Evolutionary conservation across 441 rosid genomes (phyloP), one percentile per base, ranked within the genome.

Genomic region (Erodium chrysanthum): DNA sequence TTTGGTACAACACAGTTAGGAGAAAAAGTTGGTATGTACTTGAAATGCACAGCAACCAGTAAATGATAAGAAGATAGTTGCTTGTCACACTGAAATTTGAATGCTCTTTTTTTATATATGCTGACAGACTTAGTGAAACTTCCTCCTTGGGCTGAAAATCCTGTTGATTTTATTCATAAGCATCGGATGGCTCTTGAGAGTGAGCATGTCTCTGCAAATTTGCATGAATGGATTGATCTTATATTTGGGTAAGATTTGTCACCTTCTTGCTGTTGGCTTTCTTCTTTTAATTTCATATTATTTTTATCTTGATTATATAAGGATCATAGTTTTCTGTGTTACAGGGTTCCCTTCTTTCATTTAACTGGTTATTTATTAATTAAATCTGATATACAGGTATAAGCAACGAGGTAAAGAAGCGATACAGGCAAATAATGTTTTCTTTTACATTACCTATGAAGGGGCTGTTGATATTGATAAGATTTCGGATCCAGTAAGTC

Each of bases 381-480:
- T 75, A 69, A 71, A 68, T 73, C 77, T 77, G 70, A 79, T 11
- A 59, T 80, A 71, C 80, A 95, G 99, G 81, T 89, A 79, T 69
- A 96, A 90, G 84, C 99, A 96, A 84, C 96, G 99, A 58, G 99
- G 99, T 65, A 96, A 86, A 83, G 99, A 95, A 82, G 99, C 99
- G 76, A 90, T 96, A 83, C 65, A 60, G 66, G 93, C 98, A 75
- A 90, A 90, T 79, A 96, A 92, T 75, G 97, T 96, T 71, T 96
- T 96, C 90, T 96, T 90, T 82, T 92, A 96, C 80, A 86, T 90
- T 71, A 96, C 99, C 56, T 96, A 96, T 68, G 99, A 92, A 85
- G 99, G 99, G 66, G 84, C 93, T 5, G 92, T 96, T 65, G 97
- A 90, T 75, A 84, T 96, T 74, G 96, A 96, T 74, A 92, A 90